A percentile compares a stretch with the other conserved stretches of the same genome.
Evolutionary conservation across 1,284 basidiomycete species (phyloP).

Genomic region (Rhodotorula sp.): DNA sequence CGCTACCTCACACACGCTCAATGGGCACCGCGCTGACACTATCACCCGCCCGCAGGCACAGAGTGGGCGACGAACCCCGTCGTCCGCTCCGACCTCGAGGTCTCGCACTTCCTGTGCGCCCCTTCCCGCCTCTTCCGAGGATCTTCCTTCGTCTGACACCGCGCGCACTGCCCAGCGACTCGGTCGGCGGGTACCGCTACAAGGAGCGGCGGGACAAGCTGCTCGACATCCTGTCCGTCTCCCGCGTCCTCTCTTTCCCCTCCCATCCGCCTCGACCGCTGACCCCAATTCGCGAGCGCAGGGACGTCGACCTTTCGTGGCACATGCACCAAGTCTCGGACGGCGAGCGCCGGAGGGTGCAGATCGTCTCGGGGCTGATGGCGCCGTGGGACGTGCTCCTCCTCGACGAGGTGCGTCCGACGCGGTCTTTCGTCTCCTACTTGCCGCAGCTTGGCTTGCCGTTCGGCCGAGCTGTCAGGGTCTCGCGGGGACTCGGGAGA

Average conservation of each 20-base stretch:
- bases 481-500: too few relatives aligned
- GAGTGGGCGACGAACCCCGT: conserved; percentile 92
- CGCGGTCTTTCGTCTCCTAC: background rate
- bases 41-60: conserved; percentile 37
- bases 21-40: background rate
- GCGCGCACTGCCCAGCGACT: conserved; percentile 58
- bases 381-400: conserved; percentile 88
- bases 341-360: conserved; percentile 89
- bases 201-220: conserved; percentile 83
- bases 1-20: too few relatives aligned
- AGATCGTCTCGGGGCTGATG: conserved; percentile 97
- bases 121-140: background rate
- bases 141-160: background rate
- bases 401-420: conserved; percentile 73
- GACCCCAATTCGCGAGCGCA: background rate
- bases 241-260: background rate
- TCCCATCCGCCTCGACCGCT: background rate
- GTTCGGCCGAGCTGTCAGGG: background rate
- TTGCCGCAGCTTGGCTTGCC: too few relatives aligned
- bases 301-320: conserved; percentile 86
- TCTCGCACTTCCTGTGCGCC: conserved; percentile 73
- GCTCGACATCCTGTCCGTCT: conserved; percentile 70
- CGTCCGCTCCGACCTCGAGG: conserved; percentile 87
- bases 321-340: conserved; percentile 75
- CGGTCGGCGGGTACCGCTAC: conserved; percentile 92